Conservation (phyloP, 2,329 filamentous ascomycete genomes). For the Aspergillus japonicus region DNA sequence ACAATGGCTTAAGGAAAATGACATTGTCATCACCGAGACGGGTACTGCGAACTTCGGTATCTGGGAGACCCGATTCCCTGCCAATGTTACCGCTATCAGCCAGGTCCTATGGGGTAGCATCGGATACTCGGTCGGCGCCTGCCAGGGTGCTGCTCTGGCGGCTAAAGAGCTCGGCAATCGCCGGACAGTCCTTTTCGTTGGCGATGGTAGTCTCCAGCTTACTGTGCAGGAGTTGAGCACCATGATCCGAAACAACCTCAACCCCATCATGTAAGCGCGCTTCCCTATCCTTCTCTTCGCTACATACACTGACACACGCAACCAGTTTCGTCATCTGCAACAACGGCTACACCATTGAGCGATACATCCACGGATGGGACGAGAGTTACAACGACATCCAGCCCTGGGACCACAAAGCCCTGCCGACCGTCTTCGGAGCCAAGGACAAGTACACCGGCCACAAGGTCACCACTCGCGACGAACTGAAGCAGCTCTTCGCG, state of each 20-base stretch:
- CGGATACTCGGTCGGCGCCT: conserved; percentile 63
- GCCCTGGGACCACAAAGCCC: conserved; percentile 69
- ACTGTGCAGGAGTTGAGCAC: conserved; percentile 82
- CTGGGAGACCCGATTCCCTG: conserved; percentile 78
- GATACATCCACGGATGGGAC: conserved; percentile 81
- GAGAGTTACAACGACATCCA: conserved; percentile 78
- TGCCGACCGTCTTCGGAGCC: conserved; percentile 68
- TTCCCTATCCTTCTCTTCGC: not conserved
- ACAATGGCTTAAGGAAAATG: conserved; percentile 67
- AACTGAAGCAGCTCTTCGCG: conserved; percentile 64
- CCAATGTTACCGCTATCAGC: conserved; percentile 73
- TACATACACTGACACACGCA: conserved; percentile 34
- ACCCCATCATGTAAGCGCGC: conserved; percentile 68
- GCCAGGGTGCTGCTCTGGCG: conserved; percentile 70
- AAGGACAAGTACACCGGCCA: conserved; percentile 60
- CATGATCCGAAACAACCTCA: conserved; percentile 72
- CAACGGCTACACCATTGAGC: conserved; percentile 85
- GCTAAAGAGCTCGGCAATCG: conserved; percentile 63
- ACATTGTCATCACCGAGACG: conserved; percentile 82
- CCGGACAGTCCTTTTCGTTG: conserved; percentile 80
- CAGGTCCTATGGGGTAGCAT: conserved; percentile 73
- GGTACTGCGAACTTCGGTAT: conserved; percentile 87
- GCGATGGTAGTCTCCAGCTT: conserved; percentile 82
- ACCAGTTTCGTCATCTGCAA: conserved; percentile 75
- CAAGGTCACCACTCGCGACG: conserved; percentile 66